A percentile compares a stretch with the other conserved stretches of the same genome.
These are phyloP conservation scores for Leccinum pachyderme DNA, from an alignment of 1,284 basidiomycete species.

Conservation along the genomic window DNA sequence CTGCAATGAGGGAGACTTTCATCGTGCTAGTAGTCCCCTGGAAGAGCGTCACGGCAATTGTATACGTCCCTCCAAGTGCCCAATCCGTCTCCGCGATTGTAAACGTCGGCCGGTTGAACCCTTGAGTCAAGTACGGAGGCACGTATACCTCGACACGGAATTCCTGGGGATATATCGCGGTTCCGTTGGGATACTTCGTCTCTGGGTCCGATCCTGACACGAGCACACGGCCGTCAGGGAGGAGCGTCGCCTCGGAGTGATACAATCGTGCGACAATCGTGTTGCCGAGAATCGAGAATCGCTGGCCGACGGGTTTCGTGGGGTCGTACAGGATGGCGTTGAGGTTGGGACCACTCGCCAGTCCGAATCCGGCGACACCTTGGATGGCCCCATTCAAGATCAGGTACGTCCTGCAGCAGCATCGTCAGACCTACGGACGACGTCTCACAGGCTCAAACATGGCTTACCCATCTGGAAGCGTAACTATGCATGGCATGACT, in stretches of 20 bases:
- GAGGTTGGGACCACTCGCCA: slow-evolving; percentile 63
- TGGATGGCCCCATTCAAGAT: slow-evolving; percentile 66
- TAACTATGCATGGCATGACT: slow-evolving; percentile 72
- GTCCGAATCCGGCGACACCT: slow-evolving; percentile 72
- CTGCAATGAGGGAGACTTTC: slow-evolving; percentile 62
- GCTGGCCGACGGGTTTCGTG: slow-evolving; percentile 51
- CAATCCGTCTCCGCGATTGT: slow-evolving; percentile 59
- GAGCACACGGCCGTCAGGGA: slow-evolving; percentile 68
- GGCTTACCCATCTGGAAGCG: slow-evolving; percentile 51
- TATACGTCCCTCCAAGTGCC: slow-evolving; percentile 49
- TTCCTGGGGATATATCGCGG: slow-evolving; percentile 56
- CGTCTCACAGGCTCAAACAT: not conserved
- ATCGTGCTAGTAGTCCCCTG: slow-evolving; percentile 58
- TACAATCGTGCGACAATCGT: slow-evolving; percentile 81
- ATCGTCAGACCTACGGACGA: not conserved
- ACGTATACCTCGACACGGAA: slow-evolving; percentile 74
- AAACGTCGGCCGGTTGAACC: slow-evolving; percentile 56
- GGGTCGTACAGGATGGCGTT: slow-evolving; percentile 71
- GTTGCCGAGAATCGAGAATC: slow-evolving; percentile 63
- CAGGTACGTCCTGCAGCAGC: slow-evolving; percentile 58
- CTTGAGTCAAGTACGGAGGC: slow-evolving; percentile 68
- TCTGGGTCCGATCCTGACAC: slow-evolving; percentile 75
- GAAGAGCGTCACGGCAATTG: slow-evolving; percentile 52
- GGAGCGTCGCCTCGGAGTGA: slow-evolving; percentile 71
- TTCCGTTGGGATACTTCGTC: slow-evolving; percentile 40